A percentile compares a stretch with the other conserved stretches of the same genome.
These are phyloP conservation scores for Sergeia podlipaevii DNA, from an alignment of 208 protist species.

Conservation along the genomic window DNA sequence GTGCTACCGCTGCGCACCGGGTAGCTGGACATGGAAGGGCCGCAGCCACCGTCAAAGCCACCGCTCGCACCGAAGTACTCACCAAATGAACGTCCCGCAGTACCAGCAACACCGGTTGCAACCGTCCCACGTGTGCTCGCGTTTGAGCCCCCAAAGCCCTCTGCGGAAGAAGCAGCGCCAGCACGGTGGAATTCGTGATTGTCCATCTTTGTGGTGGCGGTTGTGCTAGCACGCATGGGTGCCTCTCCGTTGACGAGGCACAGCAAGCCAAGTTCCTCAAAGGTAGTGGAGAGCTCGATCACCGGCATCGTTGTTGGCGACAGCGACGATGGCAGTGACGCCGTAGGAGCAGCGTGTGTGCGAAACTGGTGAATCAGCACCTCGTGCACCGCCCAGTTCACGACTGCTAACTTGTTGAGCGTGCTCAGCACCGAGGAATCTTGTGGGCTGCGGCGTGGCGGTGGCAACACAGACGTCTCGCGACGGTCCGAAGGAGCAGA, in stretches of 20 bases:
- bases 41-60: background rate
- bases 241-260: conserved; percentile 3
- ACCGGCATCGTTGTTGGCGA: conserved; percentile 10
- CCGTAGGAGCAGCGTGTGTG: background rate
- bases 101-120: background rate
- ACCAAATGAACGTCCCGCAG: no score
- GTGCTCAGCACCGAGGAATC: conserved; percentile 35
- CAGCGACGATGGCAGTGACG: background rate
- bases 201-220: no score
- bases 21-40: background rate
- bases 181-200: no score
- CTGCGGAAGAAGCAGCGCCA: no score
- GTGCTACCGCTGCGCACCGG: no score
- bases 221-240: no score
- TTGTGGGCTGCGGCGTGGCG: conserved; percentile 44
- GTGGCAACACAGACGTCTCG: conserved; percentile 33
- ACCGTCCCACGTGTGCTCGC: no score
- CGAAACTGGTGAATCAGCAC: conserved; percentile 2
- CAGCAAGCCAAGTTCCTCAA: conserved; percentile 55
- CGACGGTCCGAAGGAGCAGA: conserved; percentile 34
- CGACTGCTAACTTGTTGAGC: conserved; percentile 40
- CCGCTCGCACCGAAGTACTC: no score
- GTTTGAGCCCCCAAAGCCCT: no score
- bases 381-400: conserved; percentile 54
- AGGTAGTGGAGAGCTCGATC: conserved; percentile 52